Base-by-base conservation (phyloP, 495 filamentous ascomycete species). In the Halenospora varia region DNA sequence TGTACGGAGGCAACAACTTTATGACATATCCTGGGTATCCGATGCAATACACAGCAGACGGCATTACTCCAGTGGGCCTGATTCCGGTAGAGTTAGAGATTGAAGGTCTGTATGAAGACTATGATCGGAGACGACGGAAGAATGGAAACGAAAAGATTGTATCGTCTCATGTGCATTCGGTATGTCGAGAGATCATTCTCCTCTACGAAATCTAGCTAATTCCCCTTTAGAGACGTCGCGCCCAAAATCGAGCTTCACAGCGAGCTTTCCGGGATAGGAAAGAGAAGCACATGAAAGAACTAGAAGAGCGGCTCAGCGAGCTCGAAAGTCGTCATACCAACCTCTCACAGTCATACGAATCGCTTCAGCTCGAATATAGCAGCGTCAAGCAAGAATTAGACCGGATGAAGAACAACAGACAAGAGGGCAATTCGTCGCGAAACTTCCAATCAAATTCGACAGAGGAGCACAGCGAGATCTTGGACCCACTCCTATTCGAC, bases 251-350 rank as follows among this genome's bases (percentile, higher is more conserved):
- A 51, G 92, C 92, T 70, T 94, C 94, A 29, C 94, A 97, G 76
- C 86, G 93, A 65, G 93, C 93, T 40, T 97, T 97, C 70, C 88
- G 93, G 48, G 93, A 97, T 69, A 88, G 93, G 59, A 97, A 97
- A 71, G 93, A 97, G 66, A 84, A 87, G 41, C 92, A 94, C 65
- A 90, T 96, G 54, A 88, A 87, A 67, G 92, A 96, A 52, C 85
- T 97, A n/a, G 93, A 97, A 70, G 71, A 82, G 25, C 86, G 86
- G 70, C 80, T 89, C 58, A 76, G 68, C 56, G 75, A 71, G 40
- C 77, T 88, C 26, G 61, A 67, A 25, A 58, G 61, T 2, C 56
- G 59, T 17, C 61, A 67, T 39, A 62, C n/a, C 15, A 57, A 77
- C 44, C 81, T 83, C 20, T 75, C 80, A 15, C 56, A 49, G 26